These are phyloP conservation scores for Fusarium kyushuense DNA, from an alignment of 2,329 filamentous ascomycete species.

Conservation along the genomic window DNA sequence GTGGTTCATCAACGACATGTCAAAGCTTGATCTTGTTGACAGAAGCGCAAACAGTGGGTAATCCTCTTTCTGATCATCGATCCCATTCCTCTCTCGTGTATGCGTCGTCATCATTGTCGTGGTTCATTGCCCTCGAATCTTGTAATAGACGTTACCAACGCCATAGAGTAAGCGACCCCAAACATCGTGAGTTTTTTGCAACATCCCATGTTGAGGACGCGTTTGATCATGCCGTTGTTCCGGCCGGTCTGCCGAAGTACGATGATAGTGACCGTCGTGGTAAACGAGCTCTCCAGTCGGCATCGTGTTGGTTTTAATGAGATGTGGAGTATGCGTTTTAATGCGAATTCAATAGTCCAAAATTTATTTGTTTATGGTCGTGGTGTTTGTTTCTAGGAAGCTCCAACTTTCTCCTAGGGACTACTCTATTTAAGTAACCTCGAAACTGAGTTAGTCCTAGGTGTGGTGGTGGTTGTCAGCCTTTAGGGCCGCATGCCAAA, in stretches of 20 bases:
- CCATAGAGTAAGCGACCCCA: conserved; percentile 57
- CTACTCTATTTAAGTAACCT: conserved; percentile 26
- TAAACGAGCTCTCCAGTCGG: conserved; percentile 46
- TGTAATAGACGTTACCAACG: conserved; percentile 56
- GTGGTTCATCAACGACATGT: conserved; percentile 25
- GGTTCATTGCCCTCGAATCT: conserved; percentile 47
- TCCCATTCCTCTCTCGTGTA: conserved; percentile 26
- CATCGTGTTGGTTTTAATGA: conserved; percentile 35
- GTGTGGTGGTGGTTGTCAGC: conserved; percentile 18
- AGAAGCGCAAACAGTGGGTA: conserved; percentile 24
- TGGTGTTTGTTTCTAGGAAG: neutral
- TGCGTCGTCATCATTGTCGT: conserved; percentile 31
- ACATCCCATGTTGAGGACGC: conserved; percentile 41
- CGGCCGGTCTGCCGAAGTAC: conserved; percentile 27
- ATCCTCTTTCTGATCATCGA: conserved; percentile 15
- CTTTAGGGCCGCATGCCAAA: conserved; percentile 11
- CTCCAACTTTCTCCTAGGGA: neutral
- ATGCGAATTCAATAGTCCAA: neutral
- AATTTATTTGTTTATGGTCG: conserved; percentile 1
- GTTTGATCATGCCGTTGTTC: conserved; percentile 20
- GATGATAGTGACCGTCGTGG: conserved; percentile 50
- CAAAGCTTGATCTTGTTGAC: conserved; percentile 16
- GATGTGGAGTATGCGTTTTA: conserved; percentile 11
- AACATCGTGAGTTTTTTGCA: conserved; percentile 52
- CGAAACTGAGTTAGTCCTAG: neutral